Base-by-base conservation (phyloP, 257 asterid species). In the Solanum appendiculatum region DNA sequence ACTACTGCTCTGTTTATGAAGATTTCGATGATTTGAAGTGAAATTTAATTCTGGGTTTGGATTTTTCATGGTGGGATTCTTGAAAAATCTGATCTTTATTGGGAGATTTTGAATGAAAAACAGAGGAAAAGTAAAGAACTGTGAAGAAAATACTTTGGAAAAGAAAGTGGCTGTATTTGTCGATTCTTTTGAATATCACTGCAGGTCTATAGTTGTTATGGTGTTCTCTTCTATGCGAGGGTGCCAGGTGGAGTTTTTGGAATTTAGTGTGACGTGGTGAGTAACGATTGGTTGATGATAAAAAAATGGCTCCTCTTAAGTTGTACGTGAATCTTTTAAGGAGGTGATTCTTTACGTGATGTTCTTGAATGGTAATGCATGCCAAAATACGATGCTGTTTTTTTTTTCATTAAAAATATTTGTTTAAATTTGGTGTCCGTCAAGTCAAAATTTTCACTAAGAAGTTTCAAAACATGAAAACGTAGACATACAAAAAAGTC, bases 1-100 rank as follows among this genome's bases (percentile, higher is more conserved):
- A 78, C 96, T 89, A 82, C 97, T 90, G 88, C 86, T 37, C 89
- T 86, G 89, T 88, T 5, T 90, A 90, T 81, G 88, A 90, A 29
- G 88, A 87, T 83, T 88, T 89, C 88, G 91, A 36, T 85, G 40
- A 44, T 1, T 77, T 23, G 20, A 77, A 31, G 20, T 48, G 15
- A 74, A n/a, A 68, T 68, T 48, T 2, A 58, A 75, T 36, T 60
- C 58, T 33, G 85, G n/a, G 29, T 46, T 64, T 70, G 72, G 82
- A 29, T 86, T 85, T 40, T 90, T 86, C 92, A 90, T 90, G 72
- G 33, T 64, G 83, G 85, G 85, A 29, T 77, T 20, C 3, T 31
- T 12, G 21, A 16, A 42, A 33, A 51, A 5, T 37, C 5, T 83
- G 72, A 33, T 37, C 42, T 27, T 63, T 84, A 84, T 86, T 83